Percentiles rank a stretch among this genome's conserved stretches.
These are phyloP conservation scores for Plasmodium inui DNA, from an alignment of 169 alveolate species.

Conservation along the genomic window DNA sequence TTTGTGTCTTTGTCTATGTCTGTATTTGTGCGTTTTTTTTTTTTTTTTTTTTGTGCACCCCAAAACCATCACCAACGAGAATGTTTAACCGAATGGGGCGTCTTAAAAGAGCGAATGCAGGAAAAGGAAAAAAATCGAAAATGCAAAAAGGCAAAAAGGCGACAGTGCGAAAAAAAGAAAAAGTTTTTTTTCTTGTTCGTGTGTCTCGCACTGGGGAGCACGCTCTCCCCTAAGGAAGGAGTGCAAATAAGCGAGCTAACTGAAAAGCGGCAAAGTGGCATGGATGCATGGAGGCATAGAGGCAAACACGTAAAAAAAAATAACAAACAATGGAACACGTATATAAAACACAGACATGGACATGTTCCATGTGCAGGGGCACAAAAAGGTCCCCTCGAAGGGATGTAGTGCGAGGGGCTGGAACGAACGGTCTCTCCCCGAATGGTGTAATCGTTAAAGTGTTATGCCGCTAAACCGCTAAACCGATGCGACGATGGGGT, in stretches of 20 bases:
- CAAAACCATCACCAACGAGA: neutral
- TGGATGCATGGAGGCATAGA: neutral
- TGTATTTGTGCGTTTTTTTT: neutral
- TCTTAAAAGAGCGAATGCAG: neutral
- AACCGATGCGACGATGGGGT: neutral
- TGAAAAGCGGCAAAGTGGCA: neutral
- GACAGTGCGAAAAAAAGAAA: neutral
- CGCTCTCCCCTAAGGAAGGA: neutral
- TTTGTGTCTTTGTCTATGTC: neutral
- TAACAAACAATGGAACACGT: neutral
- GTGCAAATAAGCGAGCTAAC: neutral
- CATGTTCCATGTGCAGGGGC: neutral
- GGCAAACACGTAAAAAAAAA: neutral
- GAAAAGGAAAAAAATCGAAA: neutral
- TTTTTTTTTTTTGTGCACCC: neutral
- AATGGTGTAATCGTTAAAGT: neutral
- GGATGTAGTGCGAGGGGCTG: neutral
- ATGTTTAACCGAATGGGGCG: neutral
- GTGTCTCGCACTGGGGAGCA: neutral
- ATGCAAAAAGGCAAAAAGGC: neutral
- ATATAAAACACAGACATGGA: neutral
- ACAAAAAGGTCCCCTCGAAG: neutral
- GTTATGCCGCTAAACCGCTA: neutral
- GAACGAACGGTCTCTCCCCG: neutral
- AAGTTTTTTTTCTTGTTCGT: neutral